Percentiles rank a stretch among this genome's conserved stretches.
Evolutionary conservation across 257 asterid genomes (phyloP).

Genomic region (Solanum raphanifolium): DNA sequence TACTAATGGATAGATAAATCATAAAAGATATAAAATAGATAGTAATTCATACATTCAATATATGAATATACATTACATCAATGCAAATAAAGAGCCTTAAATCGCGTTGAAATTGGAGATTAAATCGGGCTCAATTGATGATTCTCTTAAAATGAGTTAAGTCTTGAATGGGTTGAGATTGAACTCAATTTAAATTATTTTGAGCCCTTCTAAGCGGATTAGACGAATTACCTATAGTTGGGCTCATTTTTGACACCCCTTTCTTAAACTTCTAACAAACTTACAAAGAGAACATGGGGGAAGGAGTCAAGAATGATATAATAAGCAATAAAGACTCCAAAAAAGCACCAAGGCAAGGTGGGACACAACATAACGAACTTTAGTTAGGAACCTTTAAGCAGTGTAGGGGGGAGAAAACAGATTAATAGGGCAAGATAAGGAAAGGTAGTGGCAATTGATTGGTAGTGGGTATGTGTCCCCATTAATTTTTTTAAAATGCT

Average conservation of each 20-base stretch:
- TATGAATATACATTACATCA: no score
- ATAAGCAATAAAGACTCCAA: neutral
- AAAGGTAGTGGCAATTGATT: slow-evolving; percentile 12
- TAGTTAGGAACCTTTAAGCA: slow-evolving; percentile 5
- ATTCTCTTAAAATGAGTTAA: no score
- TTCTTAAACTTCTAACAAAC: neutral
- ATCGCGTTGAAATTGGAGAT: accelerated
- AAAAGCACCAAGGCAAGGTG: slow-evolving; percentile 12
- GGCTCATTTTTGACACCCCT: neutral
- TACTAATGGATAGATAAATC: no score
- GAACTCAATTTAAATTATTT: no score
- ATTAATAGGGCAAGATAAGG: slow-evolving; percentile 3
- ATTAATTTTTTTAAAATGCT: neutral
- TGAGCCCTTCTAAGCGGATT: no score
- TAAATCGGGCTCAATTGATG: no score
- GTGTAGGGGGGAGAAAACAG: slow-evolving; percentile 14
- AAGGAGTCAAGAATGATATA: neutral
- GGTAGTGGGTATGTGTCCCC: slow-evolving; percentile 40
- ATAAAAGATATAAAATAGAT: no score
- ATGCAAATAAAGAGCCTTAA: no score
- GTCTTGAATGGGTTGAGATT: no score
- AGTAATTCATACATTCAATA: no score
- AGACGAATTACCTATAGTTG: accelerated
- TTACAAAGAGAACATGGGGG: neutral
- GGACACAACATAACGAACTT: slow-evolving; percentile 7